Base-by-base conservation (phyloP, 2,329 filamentous ascomycete species). In the Aspergillus fijiensis region DNA sequence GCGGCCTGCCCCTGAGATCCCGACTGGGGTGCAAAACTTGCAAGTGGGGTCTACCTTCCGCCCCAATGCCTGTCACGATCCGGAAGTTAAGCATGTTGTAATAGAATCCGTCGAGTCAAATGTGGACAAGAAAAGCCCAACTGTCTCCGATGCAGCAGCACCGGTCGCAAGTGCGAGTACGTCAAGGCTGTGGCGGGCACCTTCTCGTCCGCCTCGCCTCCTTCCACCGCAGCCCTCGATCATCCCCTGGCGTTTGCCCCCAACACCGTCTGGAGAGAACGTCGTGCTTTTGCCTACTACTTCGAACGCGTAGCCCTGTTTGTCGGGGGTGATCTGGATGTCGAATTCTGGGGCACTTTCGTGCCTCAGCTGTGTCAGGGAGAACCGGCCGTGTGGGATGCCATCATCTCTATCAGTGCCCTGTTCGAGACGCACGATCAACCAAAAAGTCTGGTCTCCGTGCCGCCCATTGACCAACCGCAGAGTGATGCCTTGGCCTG, bases 371-470 rank as follows among this genome's bases (percentile, higher is more conserved):
- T 77, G 14, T 76, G 74, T 49, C 72, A 70, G 12, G 68, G 57
- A 31, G 73, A 76, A 53, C 69, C 73, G 4, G 73, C 73, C 4
- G 73, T 78, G 2, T 77, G 76, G 73, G 73, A 77, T 67, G 71
- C 75, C 16, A 71, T 77, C 45, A 72, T 74, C 31, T 66, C 74
- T 4, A 70, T 76, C n/a, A 75, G 74, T 57, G 65, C 71, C 11
- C 60, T 77, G 6, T 74, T 72, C 48, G 75, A 77, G 49, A 66
- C 54, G 51, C 66, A 69, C 5, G 63, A 72, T 16, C 60, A 62
- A 31, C 59, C 19, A 16, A 58, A 61, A 4, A 52, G 68, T 39
- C 39, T 63, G 1, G 47, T 57, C 31, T 35, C 52, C 2, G 19
- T 58, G 19, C 62, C 57, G 16, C 57, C 7, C 2, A 56, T 66